phyloP scores from a whole-genome alignment of 2,329 filamentous ascomycete species.

The Cladophialophora chaetospira region DNA sequence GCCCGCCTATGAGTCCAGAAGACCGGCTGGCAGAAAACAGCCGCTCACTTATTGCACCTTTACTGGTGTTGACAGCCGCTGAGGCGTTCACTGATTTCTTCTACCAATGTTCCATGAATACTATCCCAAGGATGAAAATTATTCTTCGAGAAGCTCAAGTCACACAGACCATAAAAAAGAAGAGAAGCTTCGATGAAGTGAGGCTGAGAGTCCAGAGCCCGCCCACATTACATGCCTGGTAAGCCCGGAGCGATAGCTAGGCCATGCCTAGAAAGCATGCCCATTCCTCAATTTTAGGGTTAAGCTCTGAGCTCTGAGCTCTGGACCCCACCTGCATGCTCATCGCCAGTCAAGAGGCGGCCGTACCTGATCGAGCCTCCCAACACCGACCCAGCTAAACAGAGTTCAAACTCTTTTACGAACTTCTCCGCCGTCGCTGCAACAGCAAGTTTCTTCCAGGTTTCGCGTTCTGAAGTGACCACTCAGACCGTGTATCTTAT shows the following conservation, averaged over 20 bases:
- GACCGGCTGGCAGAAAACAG: conserved; percentile 13
- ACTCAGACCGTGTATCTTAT: neutral
- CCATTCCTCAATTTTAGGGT: neutral
- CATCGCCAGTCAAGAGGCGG: neutral
- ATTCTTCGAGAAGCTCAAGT: conserved; percentile 10
- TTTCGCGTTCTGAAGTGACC: conserved; percentile 7
- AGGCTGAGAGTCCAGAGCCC: neutral
- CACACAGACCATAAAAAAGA: conserved; percentile 8
- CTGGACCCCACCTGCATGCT: neutral
- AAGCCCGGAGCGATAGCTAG: conserved; percentile 1
- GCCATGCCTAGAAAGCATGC: neutral
- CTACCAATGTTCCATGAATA: neutral
- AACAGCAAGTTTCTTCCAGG: conserved; percentile 9
- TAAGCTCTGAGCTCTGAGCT: neutral
- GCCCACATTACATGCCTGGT: neutral
- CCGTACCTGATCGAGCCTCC: conserved; percentile 8
- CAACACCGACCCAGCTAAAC: neutral
- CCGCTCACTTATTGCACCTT: conserved; percentile 7
- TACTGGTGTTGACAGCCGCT: conserved; percentile 14
- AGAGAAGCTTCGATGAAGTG: neutral
- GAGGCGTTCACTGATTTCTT: conserved; percentile 1
- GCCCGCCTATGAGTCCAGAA: conserved; percentile 17
- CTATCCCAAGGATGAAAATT: neutral
- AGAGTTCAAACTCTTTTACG: conserved; percentile 1
- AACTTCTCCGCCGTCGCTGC: conserved; percentile 10